phyloP scores from a whole-genome alignment of 2,329 filamentous ascomycete species.

The Diaporthe sp. region DNA sequence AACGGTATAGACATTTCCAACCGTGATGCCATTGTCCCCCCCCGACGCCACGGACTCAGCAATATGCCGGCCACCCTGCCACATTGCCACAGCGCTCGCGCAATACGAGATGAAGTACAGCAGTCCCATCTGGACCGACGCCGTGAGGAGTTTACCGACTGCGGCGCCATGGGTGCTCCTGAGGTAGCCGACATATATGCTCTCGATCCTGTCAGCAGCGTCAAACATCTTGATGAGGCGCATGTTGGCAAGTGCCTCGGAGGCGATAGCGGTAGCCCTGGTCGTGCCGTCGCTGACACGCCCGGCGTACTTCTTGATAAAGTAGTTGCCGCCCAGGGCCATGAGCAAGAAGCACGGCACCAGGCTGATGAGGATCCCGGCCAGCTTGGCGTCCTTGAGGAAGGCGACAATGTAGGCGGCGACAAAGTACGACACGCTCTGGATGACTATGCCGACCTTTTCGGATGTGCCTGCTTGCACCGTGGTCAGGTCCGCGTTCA shows the following conservation, averaged over 20 bases:
- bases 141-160: constrained; percentile 60
- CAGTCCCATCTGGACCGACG: constrained; percentile 62
- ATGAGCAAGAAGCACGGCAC: constrained; percentile 69
- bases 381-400: constrained; percentile 68
- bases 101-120: constrained; percentile 69
- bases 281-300: constrained; percentile 61
- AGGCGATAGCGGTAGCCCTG: constrained; percentile 66
- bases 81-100: constrained; percentile 68
- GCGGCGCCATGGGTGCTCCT: constrained; percentile 54
- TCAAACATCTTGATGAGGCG: constrained; percentile 68
- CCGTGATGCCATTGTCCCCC: constrained; percentile 22
- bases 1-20: constrained; percentile 56
- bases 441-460: constrained; percentile 71
- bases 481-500: constrained; percentile 70
- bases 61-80: constrained; percentile 64
- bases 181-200: constrained; percentile 60
- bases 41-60: constrained; percentile 17
- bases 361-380: constrained; percentile 68
- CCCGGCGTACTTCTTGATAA: constrained; percentile 58
- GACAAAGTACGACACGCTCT: constrained; percentile 69
- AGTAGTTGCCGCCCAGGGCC: constrained; percentile 64
- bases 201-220: constrained; percentile 63
- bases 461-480: constrained; percentile 72
- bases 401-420: constrained; percentile 73
- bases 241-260: constrained; percentile 65